phyloP scores from a whole-genome alignment of 1,284 basidiomycete species.

The Moniliophthora roreri region DNA sequence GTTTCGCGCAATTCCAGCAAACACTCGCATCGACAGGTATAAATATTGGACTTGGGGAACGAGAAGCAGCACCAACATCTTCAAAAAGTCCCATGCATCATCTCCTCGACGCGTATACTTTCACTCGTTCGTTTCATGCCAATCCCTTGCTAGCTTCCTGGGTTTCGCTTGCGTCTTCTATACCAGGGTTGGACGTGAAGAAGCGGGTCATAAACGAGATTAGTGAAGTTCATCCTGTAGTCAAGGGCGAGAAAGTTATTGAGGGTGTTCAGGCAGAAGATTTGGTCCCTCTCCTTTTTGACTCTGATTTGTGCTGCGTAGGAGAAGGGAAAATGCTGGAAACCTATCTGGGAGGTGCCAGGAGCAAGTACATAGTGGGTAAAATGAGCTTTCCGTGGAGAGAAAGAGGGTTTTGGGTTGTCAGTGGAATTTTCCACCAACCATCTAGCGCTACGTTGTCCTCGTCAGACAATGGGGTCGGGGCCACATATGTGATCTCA shows the following conservation, averaged over 20 bases:
- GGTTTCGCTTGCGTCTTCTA: constrained; percentile 82
- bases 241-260: constrained; percentile 90
- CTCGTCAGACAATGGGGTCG: constrained; percentile 26
- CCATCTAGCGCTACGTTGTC: constrained; percentile 1
- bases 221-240: constrained; percentile 81
- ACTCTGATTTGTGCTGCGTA: constrained; percentile 48
- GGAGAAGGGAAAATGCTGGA: constrained; percentile 73
- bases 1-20: constrained; percentile 75
- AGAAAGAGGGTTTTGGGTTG: constrained; percentile 84
- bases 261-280: constrained; percentile 96
- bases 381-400: constrained; percentile 90
- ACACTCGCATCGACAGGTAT: constrained; percentile 62
- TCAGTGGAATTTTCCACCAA: constrained; percentile 51
- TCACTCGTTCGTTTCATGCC: constrained; percentile 74
- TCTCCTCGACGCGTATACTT: constrained; percentile 77
- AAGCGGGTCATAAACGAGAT: constrained; percentile 77
- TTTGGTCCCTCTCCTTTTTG: constrained; percentile 70
- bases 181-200: constrained; percentile 72
- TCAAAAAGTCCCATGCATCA: constrained; percentile 72
- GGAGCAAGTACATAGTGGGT: constrained; percentile 66
- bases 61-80: constrained; percentile 42
- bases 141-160: constrained; percentile 72
- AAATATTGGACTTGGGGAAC: constrained; percentile 32
- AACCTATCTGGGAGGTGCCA: constrained; percentile 78
- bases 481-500: constrained; percentile 75